Evolutionary conservation across 2,329 filamentous ascomycete species (phyloP).

Genomic region (Penicillium brevicompactum): DNA sequence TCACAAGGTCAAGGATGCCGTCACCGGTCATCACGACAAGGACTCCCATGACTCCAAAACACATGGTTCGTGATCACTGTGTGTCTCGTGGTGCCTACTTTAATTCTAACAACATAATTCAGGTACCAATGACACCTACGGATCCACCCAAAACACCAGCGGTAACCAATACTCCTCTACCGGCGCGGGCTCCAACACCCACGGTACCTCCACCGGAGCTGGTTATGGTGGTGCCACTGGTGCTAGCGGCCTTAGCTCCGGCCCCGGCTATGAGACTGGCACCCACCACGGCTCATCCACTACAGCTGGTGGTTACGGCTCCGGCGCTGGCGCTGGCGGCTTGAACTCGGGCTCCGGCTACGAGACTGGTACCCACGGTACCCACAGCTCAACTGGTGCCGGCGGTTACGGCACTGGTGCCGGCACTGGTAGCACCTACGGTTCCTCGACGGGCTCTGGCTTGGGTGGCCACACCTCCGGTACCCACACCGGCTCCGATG

Average conservation of each 20-base stretch:
- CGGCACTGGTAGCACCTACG: neutral
- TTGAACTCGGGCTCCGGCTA: neutral
- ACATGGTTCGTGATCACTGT: conserved; percentile 11
- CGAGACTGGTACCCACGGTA: neutral
- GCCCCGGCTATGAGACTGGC: conserved; percentile 2
- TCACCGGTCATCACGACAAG: conserved; percentile 34
- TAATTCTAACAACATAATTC: neutral
- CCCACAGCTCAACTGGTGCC: neutral
- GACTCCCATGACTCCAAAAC: conserved; percentile 39
- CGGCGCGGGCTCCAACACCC: conserved; percentile 1
- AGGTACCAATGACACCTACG: conserved; percentile 10
- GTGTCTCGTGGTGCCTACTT: neutral
- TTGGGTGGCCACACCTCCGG: neutral
- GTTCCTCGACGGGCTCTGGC: neutral
- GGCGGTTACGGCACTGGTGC: neutral
- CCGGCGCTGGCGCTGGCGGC: neutral
- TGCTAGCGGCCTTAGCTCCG: conserved; percentile 1
- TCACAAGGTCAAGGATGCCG: conserved; percentile 52
- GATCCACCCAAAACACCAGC: conserved; percentile 3
- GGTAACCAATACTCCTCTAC: conserved; percentile 6
- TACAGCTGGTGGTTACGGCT: neutral
- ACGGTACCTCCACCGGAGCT: conserved; percentile 6
- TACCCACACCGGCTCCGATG: conserved; percentile 4
- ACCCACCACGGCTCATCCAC: neutral
- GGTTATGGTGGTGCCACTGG: neutral